Evolutionary conservation across 2,329 filamentous ascomycete genomes (phyloP).

Genomic region (Cladophialophora yegresii): DNA sequence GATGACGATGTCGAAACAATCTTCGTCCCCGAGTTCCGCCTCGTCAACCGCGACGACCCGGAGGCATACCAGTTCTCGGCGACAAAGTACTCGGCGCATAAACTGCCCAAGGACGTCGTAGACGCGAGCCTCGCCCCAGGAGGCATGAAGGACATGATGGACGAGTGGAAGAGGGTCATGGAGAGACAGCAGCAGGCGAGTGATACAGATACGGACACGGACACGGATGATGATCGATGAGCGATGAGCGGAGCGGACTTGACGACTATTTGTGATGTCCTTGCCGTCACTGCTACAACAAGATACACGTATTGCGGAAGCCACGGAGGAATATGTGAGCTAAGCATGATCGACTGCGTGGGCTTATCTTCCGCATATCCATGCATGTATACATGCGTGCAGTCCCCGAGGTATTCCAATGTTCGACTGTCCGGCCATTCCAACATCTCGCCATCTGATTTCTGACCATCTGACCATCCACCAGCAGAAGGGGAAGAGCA

Average conservation of each 20-base stretch:
- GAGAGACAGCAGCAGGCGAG: slow-evolving; percentile 47
- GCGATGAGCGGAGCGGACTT: not conserved
- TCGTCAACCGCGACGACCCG: slow-evolving; percentile 81
- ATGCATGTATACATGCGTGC: not conserved
- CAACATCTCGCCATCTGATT: not conserved
- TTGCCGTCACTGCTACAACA: not conserved
- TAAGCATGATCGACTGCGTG: too few species aligned
- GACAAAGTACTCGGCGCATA: slow-evolving; percentile 90
- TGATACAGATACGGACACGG: slow-evolving; percentile 42
- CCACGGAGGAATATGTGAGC: not conserved
- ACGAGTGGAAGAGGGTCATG: slow-evolving; percentile 68
- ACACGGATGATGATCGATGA: not conserved
- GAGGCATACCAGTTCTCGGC: slow-evolving; percentile 84
- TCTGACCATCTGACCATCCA: not conserved
- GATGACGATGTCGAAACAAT: slow-evolving; percentile 40
- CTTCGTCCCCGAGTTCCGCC: slow-evolving; percentile 73
- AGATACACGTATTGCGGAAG: not conserved
- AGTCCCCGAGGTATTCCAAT: too few species aligned
- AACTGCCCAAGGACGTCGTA: slow-evolving; percentile 90
- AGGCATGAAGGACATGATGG: slow-evolving; percentile 77
- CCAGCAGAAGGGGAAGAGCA: not conserved
- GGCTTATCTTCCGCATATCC: not conserved
- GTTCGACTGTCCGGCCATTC: too few species aligned
- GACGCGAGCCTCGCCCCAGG: slow-evolving; percentile 65
- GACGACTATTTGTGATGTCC: not conserved